Evolutionary conservation across 2,329 filamentous ascomycete species (phyloP).

Genomic region (Fusarium chuoi): DNA sequence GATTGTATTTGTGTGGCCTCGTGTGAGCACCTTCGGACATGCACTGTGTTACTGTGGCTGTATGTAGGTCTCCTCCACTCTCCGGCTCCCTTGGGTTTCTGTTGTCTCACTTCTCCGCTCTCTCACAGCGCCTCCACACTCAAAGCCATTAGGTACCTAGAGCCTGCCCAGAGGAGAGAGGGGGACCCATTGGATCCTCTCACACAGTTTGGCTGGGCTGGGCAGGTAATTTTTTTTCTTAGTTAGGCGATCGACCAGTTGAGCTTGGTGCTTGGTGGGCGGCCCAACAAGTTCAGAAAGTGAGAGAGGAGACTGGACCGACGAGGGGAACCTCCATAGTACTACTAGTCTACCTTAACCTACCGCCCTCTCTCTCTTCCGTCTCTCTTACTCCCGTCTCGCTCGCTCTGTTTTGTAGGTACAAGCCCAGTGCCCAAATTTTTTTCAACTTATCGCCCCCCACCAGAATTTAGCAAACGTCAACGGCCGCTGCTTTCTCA

Average conservation of each 20-base stretch:
- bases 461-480: conserved; percentile 55
- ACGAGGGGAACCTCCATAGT: not conserved
- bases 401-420: conserved; percentile 30
- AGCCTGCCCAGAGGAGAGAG: not conserved
- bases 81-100: conserved; percentile 24
- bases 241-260: conserved; percentile 42
- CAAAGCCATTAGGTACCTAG: conserved; percentile 18
- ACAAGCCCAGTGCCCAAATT: conserved; percentile 49
- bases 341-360: not conserved
- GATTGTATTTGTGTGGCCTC: not conserved
- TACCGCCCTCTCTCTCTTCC: not conserved
- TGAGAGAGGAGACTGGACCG: conserved; percentile 8
- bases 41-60: conserved; percentile 35
- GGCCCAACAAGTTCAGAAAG: conserved; percentile 47
- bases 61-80: conserved; percentile 1
- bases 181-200: conserved; percentile 26
- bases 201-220: conserved; percentile 32
- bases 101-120: conserved; percentile 42
- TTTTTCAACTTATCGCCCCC: conserved; percentile 50
- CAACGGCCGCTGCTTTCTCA: conserved; percentile 49
- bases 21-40: not conserved
- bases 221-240: conserved; percentile 23
- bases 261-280: conserved; percentile 42
- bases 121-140: conserved; percentile 39
- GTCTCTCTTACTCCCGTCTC: not conserved